A percentile compares a stretch with the other conserved stretches of the same genome.
phyloP scores from a whole-genome alignment of 2,329 filamentous ascomycete genomes.

The Cryphonectria carpinicola region DNA sequence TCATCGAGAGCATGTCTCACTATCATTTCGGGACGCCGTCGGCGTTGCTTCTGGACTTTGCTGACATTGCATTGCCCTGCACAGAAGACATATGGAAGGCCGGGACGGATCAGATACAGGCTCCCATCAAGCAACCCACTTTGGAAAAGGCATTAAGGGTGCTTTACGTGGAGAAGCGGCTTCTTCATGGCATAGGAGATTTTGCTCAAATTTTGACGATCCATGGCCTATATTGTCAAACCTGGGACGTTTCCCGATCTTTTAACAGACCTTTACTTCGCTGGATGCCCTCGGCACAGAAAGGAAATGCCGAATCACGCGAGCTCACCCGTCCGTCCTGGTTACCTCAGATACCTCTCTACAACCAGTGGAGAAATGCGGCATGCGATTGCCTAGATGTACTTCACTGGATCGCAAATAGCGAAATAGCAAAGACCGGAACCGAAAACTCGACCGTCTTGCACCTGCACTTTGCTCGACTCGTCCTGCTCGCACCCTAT shows the following conservation, averaged over 20 bases:
- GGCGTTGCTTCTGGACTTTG: slow-evolving; percentile 9
- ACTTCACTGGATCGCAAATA: slow-evolving; percentile 62
- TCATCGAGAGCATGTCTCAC: slow-evolving; percentile 20
- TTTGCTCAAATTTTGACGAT: slow-evolving; percentile 19
- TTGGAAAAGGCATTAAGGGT: slow-evolving; percentile 18
- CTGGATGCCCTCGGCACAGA: slow-evolving; percentile 22
- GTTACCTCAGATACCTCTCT: slow-evolving; percentile 21
- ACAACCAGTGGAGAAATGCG: slow-evolving; percentile 46
- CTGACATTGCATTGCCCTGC: slow-evolving; percentile 18
- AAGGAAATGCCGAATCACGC: slow-evolving; percentile 18
- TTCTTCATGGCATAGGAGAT: slow-evolving; percentile 14
- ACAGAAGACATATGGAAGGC: slow-evolving; percentile 18
- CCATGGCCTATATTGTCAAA: slow-evolving; percentile 22
- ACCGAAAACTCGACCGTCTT: slow-evolving; percentile 58
- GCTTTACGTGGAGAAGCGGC: slow-evolving; percentile 22
- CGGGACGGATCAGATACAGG: neutral
- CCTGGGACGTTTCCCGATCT: slow-evolving; percentile 15
- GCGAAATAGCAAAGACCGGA: slow-evolving; percentile 52
- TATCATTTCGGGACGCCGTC: slow-evolving; percentile 17
- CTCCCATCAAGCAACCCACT: slow-evolving; percentile 8
- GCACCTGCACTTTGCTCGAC: slow-evolving; percentile 58
- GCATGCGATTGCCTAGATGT: slow-evolving; percentile 55
- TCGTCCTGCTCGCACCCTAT: slow-evolving; percentile 55
- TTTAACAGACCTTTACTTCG: slow-evolving; percentile 19
- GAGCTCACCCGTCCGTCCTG: slow-evolving; percentile 12